Percentiles rank a stretch among this genome's conserved stretches.
phyloP scores from a whole-genome alignment of 257 asterid genomes.

The Gentiana dahurica region DNA sequence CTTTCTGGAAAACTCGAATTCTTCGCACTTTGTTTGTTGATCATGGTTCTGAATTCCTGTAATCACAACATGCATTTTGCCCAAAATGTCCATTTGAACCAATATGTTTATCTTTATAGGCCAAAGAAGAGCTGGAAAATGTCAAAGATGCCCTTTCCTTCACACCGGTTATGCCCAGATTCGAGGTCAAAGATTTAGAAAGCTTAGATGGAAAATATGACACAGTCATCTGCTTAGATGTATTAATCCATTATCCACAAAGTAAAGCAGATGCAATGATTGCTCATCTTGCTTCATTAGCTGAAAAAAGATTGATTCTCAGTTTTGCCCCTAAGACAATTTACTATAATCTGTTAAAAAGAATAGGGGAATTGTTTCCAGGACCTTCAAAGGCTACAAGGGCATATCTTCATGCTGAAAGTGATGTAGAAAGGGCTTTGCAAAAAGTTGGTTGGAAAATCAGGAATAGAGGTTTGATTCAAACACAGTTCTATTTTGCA shows the following conservation, averaged over 20 bases:
- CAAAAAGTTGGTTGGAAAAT: constrained; percentile 80
- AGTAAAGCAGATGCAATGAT: constrained; percentile 90
- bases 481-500: constrained; percentile 82
- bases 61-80: too few relatives aligned
- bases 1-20: too few relatives aligned
- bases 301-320: constrained; percentile 66
- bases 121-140: constrained; percentile 48
- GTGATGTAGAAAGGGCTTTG: constrained; percentile 77
- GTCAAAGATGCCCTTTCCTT: constrained; percentile 37
- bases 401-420: constrained; percentile 86
- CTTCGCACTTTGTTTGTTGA: too few relatives aligned
- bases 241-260: constrained; percentile 93
- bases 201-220: constrained; percentile 77
- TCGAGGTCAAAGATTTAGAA: constrained; percentile 81
- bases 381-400: constrained; percentile 98
- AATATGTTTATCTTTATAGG: constrained; percentile 28
- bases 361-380: constrained; percentile 87
- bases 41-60: too few relatives aligned
- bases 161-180: constrained; percentile 54
- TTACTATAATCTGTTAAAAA: constrained; percentile 67
- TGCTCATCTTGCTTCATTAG: constrained; percentile 85
- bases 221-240: constrained; percentile 86
- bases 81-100: too few relatives aligned
- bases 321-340: constrained; percentile 93
- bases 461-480: constrained; percentile 63